Evolutionary conservation across 805 yeast genomes (phyloP), one percentile per base, ranked within the genome.

Genomic region (Metschnikowia similis): DNA sequence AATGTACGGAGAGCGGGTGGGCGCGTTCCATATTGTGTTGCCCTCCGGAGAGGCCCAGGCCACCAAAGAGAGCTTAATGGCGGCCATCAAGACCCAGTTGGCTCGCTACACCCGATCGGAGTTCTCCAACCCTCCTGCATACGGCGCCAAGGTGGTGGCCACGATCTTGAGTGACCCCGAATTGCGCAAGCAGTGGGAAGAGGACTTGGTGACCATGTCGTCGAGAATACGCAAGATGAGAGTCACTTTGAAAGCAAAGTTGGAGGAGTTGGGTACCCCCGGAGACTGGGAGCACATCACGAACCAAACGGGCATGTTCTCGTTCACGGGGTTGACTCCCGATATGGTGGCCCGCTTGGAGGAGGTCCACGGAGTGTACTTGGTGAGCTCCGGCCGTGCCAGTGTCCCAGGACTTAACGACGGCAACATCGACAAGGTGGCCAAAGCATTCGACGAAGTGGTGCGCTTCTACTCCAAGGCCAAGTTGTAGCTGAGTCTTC

Each of bases 1-100:
- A 57, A 85, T 92, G 83, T 92, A 92, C 66, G 98, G 98, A 68
- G 98, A 92, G 76, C 86, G 99, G 75, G 89, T 86, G 32, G 99
- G 99, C 55, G 95, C 94, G 27, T 80, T 92, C 67, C 97, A 91
- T 64, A 66, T 91, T 26, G 80, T 89, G 9, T 66, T 84, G 27
- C 79, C 82, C 34, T 10, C 50, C 4, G 41, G 45, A 35, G 57
- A 50, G 43, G 36, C 48, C 4, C 34, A 29, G 11, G 49, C 45
- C 35, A 39, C 41, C 31, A 47, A 46, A 3, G 57, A 46, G 26
- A 36, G 48, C 2, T 49, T 54, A 40, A 51, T 48, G 45, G 17
- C 48, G 14, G 60, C 60, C 30, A 75, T 91, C 53, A 67, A 72
- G 49, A 82, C 96, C 2, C 97, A 92, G 69, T 75, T 94, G 65